phyloP scores from a whole-genome alignment of 2,329 filamentous ascomycete genomes.

The Epichloe elymi region DNA sequence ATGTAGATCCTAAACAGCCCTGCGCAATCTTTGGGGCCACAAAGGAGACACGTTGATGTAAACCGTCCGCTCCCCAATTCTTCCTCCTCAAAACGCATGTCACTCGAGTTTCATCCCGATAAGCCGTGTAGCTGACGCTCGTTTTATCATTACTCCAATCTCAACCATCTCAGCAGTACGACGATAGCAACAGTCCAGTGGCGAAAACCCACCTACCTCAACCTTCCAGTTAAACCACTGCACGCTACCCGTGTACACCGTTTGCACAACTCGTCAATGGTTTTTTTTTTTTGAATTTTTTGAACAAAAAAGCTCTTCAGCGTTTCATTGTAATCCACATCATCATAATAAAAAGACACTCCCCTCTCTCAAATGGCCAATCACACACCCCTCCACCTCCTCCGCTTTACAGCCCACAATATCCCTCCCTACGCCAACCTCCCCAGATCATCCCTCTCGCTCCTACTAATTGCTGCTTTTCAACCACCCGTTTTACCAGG shows the following conservation, averaged over 20 bases:
- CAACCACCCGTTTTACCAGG: background rate
- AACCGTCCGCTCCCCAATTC: background rate
- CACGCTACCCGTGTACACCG: background rate
- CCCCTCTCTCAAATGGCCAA: background rate
- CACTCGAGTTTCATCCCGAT: background rate
- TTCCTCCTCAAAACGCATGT: background rate
- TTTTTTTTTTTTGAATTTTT: background rate
- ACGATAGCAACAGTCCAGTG: background rate
- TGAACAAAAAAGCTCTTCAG: background rate
- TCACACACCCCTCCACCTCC: conserved; percentile 24
- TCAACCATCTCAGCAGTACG: background rate
- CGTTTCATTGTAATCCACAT: background rate
- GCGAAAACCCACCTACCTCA: background rate
- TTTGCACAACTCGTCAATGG: background rate
- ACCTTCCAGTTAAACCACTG: background rate
- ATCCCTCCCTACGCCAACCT: conserved; percentile 44
- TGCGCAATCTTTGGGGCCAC: no score
- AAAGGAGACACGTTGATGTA: background rate
- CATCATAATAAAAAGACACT: background rate
- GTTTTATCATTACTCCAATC: background rate
- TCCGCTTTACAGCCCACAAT: conserved; percentile 42
- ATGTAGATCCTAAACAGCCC: background rate
- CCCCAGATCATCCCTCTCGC: conserved; percentile 54
- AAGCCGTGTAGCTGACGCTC: background rate
- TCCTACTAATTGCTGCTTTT: conserved; percentile 32